These are phyloP conservation scores for Tulasnella calospora DNA, from an alignment of 768 basidiomycete genomes.

Conservation along the genomic window DNA sequence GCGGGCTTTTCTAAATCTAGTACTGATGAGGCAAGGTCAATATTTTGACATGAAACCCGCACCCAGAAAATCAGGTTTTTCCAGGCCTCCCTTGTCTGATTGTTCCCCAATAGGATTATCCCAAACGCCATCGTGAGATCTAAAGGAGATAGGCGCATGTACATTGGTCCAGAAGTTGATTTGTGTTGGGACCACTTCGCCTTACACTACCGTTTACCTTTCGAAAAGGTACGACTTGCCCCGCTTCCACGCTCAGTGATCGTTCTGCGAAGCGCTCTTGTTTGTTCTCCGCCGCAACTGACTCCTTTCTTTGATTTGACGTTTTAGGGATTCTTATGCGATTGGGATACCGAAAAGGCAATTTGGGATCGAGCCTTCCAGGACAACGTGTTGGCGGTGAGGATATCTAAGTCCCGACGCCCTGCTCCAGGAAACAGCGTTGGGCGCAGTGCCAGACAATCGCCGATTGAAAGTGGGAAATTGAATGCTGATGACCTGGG, in stretches of 20 bases:
- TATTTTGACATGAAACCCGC: slow-evolving; percentile 17
- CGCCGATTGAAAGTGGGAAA: slow-evolving; percentile 1
- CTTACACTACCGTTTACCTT: slow-evolving; percentile 75
- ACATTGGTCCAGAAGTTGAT: slow-evolving; percentile 80
- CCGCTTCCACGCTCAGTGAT: not conserved
- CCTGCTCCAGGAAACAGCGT: slow-evolving; percentile 2
- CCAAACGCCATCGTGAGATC: slow-evolving; percentile 81
- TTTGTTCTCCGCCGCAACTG: not conserved
- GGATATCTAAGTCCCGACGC: not conserved
- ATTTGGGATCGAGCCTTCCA: slow-evolving; percentile 91
- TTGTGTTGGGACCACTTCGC: slow-evolving; percentile 74
- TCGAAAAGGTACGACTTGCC: slow-evolving; percentile 65
- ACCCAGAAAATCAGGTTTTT: not conserved
- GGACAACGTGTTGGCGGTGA: slow-evolving; percentile 39
- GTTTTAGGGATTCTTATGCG: slow-evolving; percentile 78
- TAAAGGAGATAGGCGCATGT: slow-evolving; percentile 74
- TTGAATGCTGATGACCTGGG: not conserved
- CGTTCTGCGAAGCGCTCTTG: slow-evolving; percentile 10
- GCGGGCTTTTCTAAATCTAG: slow-evolving; percentile 47
- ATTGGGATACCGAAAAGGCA: slow-evolving; percentile 94
- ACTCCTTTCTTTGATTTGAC: slow-evolving; percentile 30
- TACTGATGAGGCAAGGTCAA: slow-evolving; percentile 36
- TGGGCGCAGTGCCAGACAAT: slow-evolving; percentile 3
- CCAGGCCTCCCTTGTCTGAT: slow-evolving; percentile 6
- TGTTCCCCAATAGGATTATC: slow-evolving; percentile 49